Conservation (phyloP, 1,284 basidiomycete genomes). For the Ceratobasidium papillatum region DNA sequence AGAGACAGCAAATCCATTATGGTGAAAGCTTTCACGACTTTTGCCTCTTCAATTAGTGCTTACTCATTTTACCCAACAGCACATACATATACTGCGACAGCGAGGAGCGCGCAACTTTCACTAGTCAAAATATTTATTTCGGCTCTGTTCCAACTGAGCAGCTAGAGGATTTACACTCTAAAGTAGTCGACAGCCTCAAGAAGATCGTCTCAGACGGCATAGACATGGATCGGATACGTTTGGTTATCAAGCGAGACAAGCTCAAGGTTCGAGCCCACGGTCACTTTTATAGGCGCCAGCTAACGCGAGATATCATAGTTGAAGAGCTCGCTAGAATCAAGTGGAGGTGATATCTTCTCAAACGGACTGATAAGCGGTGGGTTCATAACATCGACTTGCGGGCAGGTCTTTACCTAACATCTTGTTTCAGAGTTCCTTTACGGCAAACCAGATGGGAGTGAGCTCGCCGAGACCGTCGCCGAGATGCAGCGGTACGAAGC, state of each 20-base stretch:
- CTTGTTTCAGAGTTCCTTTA: constrained; percentile 79
- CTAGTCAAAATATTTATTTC: constrained; percentile 80
- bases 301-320: constrained; percentile 57
- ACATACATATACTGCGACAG: constrained; percentile 88
- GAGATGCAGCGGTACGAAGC: constrained; percentile 78
- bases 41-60: constrained; percentile 45
- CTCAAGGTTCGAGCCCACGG: constrained; percentile 66
- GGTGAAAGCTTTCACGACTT: constrained; percentile 58
- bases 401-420: not conserved
- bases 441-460: constrained; percentile 83
- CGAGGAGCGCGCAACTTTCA: constrained; percentile 76
- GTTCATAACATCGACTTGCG: constrained; percentile 10
- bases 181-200: constrained; percentile 74
- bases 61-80: constrained; percentile 53
- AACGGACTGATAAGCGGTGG: constrained; percentile 69
- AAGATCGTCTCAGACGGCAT: constrained; percentile 80
- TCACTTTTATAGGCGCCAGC: not conserved
- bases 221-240: constrained; percentile 91
- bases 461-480: constrained; percentile 77
- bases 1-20: constrained; percentile 90
- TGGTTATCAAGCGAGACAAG: constrained; percentile 88
- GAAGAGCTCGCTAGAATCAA: constrained; percentile 76
- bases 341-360: constrained; percentile 79
- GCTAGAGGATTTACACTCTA: constrained; percentile 75
- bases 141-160: constrained; percentile 86